Percentiles rank a stretch among this genome's conserved stretches.
phyloP scores from a whole-genome alignment of 2,329 filamentous ascomycete species.

The Ophiostoma australiae region DNA sequence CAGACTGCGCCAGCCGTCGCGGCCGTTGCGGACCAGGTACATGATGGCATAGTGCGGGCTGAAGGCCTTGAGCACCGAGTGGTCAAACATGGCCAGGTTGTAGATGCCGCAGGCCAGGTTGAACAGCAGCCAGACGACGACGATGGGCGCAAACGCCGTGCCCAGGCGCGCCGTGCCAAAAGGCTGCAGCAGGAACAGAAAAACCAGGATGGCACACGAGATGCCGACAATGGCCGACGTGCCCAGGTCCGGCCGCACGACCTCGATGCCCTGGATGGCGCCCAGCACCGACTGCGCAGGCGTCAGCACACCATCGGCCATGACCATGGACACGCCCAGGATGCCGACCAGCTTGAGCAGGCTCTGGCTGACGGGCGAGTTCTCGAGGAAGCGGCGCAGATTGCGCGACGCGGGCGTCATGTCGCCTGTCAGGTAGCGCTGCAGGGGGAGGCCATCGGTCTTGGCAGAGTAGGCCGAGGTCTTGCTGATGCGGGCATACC shows the following conservation, averaged over 20 bases:
- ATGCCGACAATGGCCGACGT: constrained; percentile 57
- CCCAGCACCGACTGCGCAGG: constrained; percentile 67
- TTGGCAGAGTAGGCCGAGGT: constrained; percentile 51
- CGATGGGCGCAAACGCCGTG: constrained; percentile 58
- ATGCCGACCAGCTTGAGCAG: constrained; percentile 59
- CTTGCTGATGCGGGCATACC: constrained; percentile 57
- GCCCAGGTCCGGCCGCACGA: constrained; percentile 53
- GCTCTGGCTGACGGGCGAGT: constrained; percentile 46
- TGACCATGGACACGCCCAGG: constrained; percentile 62
- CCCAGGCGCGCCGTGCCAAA: constrained; percentile 59
- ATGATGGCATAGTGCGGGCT: constrained; percentile 55
- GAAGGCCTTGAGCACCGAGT: constrained; percentile 53
- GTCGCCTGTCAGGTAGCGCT: constrained; percentile 54
- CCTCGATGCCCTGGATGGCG: constrained; percentile 59
- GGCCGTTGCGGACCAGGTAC: constrained; percentile 56
- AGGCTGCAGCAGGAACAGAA: constrained; percentile 61
- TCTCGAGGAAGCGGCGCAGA: constrained; percentile 55
- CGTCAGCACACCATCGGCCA: constrained; percentile 59
- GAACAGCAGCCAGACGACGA: constrained; percentile 62
- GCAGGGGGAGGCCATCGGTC: constrained; percentile 50
- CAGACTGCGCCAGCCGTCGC: constrained; percentile 58
- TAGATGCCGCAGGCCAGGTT: constrained; percentile 61
- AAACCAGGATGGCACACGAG: constrained; percentile 58
- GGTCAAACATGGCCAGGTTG: constrained; percentile 49
- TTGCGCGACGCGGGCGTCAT: constrained; percentile 47